A percentile compares a stretch with the other conserved stretches of the same genome.
phyloP scores from a whole-genome alignment of 1,284 basidiomycete species.

The Sporisorium graminicola region DNA sequence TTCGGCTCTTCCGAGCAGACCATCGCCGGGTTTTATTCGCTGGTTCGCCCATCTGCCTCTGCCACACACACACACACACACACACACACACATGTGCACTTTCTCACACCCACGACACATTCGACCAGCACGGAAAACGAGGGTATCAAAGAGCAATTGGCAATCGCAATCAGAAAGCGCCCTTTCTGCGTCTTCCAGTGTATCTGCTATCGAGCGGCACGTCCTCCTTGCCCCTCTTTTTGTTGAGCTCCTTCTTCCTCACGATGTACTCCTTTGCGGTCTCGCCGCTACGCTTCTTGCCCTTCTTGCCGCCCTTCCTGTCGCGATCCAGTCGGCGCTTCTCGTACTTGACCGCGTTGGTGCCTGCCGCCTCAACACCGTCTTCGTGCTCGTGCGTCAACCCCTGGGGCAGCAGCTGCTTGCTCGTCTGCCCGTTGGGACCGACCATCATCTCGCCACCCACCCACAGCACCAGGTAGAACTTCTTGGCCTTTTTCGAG shows the following conservation, averaged over 20 bases:
- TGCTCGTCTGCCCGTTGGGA: constrained; percentile 48
- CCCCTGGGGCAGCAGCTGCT: constrained; percentile 59
- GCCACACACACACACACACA: neutral
- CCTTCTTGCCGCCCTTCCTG: constrained; percentile 70
- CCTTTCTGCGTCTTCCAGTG: constrained; percentile 52
- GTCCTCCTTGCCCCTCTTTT: constrained; percentile 73
- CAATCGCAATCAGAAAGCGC: constrained; percentile 22
- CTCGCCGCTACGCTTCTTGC: constrained; percentile 73
- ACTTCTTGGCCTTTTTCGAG: constrained; percentile 69
- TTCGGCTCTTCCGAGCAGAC: constrained; percentile 1
- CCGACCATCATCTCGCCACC: constrained; percentile 71
- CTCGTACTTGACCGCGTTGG: constrained; percentile 48
- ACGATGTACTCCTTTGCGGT: constrained; percentile 73
- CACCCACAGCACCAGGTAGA: constrained; percentile 69
- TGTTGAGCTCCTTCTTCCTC: constrained; percentile 75
- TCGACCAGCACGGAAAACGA: neutral
- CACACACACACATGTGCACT: neutral
- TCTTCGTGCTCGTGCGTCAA: constrained; percentile 56
- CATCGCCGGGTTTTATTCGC: neutral
- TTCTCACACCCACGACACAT: neutral
- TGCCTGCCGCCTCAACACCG: constrained; percentile 18
- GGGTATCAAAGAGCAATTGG: neutral
- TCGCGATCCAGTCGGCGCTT: constrained; percentile 38
- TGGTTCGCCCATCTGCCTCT: neutral
- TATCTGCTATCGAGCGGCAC: constrained; percentile 66